Evolutionary conservation across 192 early-diverging fungal genomes (phyloP).

Genomic region (Bifiguratus adelaidae): DNA sequence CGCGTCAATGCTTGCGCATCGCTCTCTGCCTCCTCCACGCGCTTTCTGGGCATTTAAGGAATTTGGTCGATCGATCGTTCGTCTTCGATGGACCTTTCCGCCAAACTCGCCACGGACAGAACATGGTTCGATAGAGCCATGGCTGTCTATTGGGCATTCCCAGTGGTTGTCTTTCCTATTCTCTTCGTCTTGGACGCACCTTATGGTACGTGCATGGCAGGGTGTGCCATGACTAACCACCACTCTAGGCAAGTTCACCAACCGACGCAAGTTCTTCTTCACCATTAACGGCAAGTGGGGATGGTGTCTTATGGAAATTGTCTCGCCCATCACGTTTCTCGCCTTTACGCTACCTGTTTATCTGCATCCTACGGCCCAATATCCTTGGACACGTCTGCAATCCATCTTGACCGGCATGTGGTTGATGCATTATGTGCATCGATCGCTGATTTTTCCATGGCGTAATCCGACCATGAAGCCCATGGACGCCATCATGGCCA

Average conservation of each 20-base stretch:
- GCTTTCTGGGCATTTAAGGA: too few species aligned
- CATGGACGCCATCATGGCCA: conserved; percentile 10
- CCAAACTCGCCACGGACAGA: too few species aligned
- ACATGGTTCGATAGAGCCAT: conserved; percentile 3
- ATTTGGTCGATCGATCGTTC: too few species aligned
- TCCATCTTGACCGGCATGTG: conserved; percentile 8
- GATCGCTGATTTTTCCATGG: conserved; percentile 13
- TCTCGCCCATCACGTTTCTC: conserved; percentile 13
- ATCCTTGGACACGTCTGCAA: conserved; percentile 9
- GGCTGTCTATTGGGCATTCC: conserved; percentile 5
- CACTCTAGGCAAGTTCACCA: conserved; percentile 7
- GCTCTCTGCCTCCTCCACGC: too few species aligned
- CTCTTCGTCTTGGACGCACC: conserved; percentile 10
- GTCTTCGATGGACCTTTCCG: too few species aligned
- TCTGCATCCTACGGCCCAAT: background rate
- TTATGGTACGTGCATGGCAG: conserved; percentile 12
- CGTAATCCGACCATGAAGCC: conserved; percentile 13
- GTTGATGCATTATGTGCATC: conserved; percentile 23
- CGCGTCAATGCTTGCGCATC: too few species aligned
- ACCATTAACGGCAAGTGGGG: conserved; percentile 13
- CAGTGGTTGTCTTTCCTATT: background rate
- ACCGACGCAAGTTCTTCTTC: background rate
- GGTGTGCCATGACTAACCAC: background rate
- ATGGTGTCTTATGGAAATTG: conserved; percentile 23
- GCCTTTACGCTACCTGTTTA: conserved; percentile 1